phyloP scores from a whole-genome alignment of 768 basidiomycete genomes.

The Multifurca ochricompacta region DNA sequence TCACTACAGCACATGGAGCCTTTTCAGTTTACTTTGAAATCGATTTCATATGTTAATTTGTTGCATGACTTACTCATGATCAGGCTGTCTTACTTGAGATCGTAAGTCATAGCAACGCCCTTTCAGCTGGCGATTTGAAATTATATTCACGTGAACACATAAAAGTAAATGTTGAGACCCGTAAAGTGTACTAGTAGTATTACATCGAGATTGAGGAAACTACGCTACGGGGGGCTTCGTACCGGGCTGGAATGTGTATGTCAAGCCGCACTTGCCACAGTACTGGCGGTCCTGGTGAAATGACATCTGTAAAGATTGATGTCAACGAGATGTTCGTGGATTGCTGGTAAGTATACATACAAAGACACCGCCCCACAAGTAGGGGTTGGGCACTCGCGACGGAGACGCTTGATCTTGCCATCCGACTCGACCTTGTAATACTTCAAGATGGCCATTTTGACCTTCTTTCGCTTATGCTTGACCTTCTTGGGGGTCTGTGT shows the following conservation, averaged over 20 bases:
- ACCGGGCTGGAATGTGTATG: constrained; percentile 77
- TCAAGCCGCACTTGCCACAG: constrained; percentile 91
- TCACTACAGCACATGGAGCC: too few species aligned
- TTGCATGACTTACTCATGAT: too few species aligned
- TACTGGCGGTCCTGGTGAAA: constrained; percentile 98
- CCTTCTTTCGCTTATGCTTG: constrained; percentile 54
- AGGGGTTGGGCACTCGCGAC: constrained; percentile 85
- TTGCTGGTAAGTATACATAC: constrained; percentile 36
- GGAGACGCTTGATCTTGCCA: constrained; percentile 98
- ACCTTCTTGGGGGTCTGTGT: constrained; percentile 17
- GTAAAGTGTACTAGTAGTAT: not conserved
- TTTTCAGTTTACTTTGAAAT: too few species aligned
- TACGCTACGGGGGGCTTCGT: constrained; percentile 70
- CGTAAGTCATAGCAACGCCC: too few species aligned
- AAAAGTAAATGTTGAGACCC: too few species aligned
- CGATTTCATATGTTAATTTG: too few species aligned
- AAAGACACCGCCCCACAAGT: constrained; percentile 84
- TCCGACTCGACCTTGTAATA: constrained; percentile 93
- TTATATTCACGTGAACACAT: too few species aligned
- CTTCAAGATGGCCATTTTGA: constrained; percentile 99
- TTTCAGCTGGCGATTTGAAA: too few species aligned
- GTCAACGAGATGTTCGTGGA: not conserved
- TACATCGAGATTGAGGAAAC: constrained; percentile 22
- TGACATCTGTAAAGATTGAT: constrained; percentile 61
- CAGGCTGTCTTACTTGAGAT: too few species aligned